Evolutionary conservation across 2,329 filamentous ascomycete genomes (phyloP).

Genomic region (Trichoderma arundinaceum): DNA sequence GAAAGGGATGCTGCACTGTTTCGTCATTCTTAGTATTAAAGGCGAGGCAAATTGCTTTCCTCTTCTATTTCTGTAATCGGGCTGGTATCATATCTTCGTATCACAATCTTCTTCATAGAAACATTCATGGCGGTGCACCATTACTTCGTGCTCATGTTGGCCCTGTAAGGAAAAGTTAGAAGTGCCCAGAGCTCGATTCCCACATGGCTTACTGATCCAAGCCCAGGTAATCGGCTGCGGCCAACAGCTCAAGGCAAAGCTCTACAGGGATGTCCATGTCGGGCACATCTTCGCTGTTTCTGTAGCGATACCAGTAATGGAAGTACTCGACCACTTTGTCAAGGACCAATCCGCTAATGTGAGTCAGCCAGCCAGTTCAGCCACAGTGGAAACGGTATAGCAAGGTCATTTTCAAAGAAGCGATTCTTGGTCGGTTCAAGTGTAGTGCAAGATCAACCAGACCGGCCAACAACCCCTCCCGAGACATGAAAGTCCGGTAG

Average conservation of each 20-base stretch:
- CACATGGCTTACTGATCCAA: constrained; percentile 59
- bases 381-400: neutral
- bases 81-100: constrained; percentile 20
- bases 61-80: constrained; percentile 21
- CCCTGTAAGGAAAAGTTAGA: constrained; percentile 44
- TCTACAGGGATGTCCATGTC: constrained; percentile 83
- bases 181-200: constrained; percentile 25
- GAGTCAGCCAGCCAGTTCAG: constrained; percentile 30
- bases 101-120: constrained; percentile 11
- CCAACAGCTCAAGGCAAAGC: constrained; percentile 76
- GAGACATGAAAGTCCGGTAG: constrained; percentile 47
- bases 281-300: constrained; percentile 71
- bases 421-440: constrained; percentile 62
- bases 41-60: constrained; percentile 7
- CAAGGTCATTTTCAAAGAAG: constrained; percentile 4
- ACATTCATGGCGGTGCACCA: neutral
- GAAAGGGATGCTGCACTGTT: neutral
- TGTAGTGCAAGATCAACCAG: constrained; percentile 63
- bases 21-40: constrained; percentile 21
- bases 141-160: constrained; percentile 49
- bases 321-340: constrained; percentile 85
- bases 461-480: constrained; percentile 41
- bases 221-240: constrained; percentile 77
- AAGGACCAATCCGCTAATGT: constrained; percentile 69
- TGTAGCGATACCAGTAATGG: constrained; percentile 79